Base-by-base conservation (phyloP, 2,329 filamentous ascomycete species). In the Arthrobotrys musiformis region DNA sequence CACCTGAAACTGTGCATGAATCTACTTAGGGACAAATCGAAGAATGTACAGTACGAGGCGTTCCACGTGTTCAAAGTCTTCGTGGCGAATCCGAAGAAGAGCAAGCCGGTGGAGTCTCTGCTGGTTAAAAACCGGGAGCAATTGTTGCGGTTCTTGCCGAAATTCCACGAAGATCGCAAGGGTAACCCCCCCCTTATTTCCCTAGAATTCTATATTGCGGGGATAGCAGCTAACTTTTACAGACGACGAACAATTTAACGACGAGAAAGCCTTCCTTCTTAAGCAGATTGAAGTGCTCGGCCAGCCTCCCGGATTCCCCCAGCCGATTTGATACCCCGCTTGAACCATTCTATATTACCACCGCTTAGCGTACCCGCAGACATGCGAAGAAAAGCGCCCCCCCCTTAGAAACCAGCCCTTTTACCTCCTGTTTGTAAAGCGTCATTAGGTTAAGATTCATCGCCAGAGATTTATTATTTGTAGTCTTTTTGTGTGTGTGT, bases 51-150 rank as follows among this genome's bases (percentile, higher is more conserved):
- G 84, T 99, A 99, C 83, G 95, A 99, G 84, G 95, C 94, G 6
- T 99, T 99, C 83, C 95, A 99, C 83, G 94, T 99, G 46, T 99
- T 99, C 88, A 99, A 99, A 86, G 94, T 99, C 79, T 99, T 99
- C 84, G 95, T 98, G 66, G 95, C 95, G 76, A 99, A 99, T 83
- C 95, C 95, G 6, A 94, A 98, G 86, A 99, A 99, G 85, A 97
- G 93, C n/a, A 87, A 94, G 77, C 93, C 94, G 35, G 95, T 99
- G 58, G 93, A 97, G 83, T 93, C 94, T 83, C 97, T 99, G 82
- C 86, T 99, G 79, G 90, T 98, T 80, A 97, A 97, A 89, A 99
- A 99, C 83, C 90, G 94, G 73, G 94, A 97, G 79, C 92, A 94
- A 81, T 87, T 99, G 17, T 86, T 99, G 61, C 90, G 89, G 78